These are phyloP conservation scores for Wickerhamiella bombiphila DNA, from an alignment of 805 yeast genomes.

Conservation along the genomic window DNA sequence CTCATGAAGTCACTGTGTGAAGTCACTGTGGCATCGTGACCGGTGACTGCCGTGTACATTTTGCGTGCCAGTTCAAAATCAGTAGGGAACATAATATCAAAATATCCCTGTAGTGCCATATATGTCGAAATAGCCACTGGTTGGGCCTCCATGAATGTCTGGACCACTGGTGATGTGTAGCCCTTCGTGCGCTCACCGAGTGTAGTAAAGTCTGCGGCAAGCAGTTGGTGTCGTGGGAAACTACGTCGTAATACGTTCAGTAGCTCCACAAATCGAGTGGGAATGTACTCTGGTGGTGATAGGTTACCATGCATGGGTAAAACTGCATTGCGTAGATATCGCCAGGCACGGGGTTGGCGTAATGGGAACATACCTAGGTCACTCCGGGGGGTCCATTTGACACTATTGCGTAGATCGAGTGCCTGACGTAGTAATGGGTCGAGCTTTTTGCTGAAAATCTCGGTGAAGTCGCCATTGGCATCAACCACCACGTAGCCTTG, in stretches of 20 bases:
- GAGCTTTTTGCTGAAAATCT: constrained; percentile 49
- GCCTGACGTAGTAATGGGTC: constrained; percentile 38
- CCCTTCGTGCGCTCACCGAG: constrained; percentile 33
- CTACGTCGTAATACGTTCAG: constrained; percentile 44
- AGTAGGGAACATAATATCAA: constrained; percentile 78
- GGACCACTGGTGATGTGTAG: constrained; percentile 64
- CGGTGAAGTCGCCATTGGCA: constrained; percentile 58
- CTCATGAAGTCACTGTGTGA: constrained; percentile 51
- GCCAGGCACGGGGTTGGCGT: constrained; percentile 32
- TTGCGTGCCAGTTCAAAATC: constrained; percentile 51
- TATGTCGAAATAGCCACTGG: constrained; percentile 60
- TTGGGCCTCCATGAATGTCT: constrained; percentile 50
- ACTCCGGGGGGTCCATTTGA: constrained; percentile 19
- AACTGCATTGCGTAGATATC: constrained; percentile 33
- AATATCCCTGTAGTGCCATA: constrained; percentile 75
- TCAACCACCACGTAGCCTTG: constrained; percentile 71
- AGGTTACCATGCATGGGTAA: constrained; percentile 55
- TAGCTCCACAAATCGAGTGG: constrained; percentile 57
- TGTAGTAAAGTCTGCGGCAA: constrained; percentile 53
- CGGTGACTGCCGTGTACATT: constrained; percentile 48
- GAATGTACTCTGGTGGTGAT: constrained; percentile 63
- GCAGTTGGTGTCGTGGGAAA: constrained; percentile 64
- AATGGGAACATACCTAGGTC: constrained; percentile 44
- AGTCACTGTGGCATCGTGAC: constrained; percentile 39
- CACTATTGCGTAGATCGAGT: constrained; percentile 36